Evolutionary conservation across 371 early-diverging fungal genomes (phyloP), one percentile per base, ranked within the genome.

Genomic region (Mortierella sp.): DNA sequence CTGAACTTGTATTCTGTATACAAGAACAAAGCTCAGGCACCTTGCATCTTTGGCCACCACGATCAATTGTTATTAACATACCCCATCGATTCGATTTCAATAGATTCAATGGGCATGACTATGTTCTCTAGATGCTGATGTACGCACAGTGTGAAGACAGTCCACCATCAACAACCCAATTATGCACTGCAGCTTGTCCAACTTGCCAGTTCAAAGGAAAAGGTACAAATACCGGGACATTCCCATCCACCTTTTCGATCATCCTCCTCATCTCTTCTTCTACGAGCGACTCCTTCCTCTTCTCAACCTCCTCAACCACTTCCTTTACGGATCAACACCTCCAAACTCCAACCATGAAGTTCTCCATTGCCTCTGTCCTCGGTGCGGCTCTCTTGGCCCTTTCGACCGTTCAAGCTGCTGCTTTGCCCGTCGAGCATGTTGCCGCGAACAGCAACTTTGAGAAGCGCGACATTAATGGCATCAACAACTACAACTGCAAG

Each of bases 401-500:
- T 29, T 67, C 67, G 22, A 54, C 56, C 27, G 44, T 50, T 14
- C 67, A 47, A 12, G 56, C 49, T 17, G 28, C 51, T 37, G 67
- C 67, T 37, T n/a, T 59, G 16, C 67, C 59, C 17, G 27, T 46
- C 6, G 25, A 41, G 19, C 13, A 27, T 12, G 41, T 9, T 21
- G 51, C 54, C 21, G 6, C 46, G 21, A 22, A n/a, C 31, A 10
- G 25, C 4, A 25, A 6, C 24, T 13, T 67, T 43, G 46, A 60
- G 22, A 67, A 67, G 60, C 67, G 67, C 12, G 54, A 21, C 1
- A 51, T 71, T 24, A 5, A 28, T 0, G 71, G 71, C 7, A 25
- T 71, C 17, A 73, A 73, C 53, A 54, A 73, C 41, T 73, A 54
- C 49, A n/a, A 24, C 28, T 73, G 73, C 63, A 73, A 67, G 52